Evolutionary conservation across 2,329 filamentous ascomycete genomes (phyloP).

Genomic region (Coniochaeta ligniaria): DNA sequence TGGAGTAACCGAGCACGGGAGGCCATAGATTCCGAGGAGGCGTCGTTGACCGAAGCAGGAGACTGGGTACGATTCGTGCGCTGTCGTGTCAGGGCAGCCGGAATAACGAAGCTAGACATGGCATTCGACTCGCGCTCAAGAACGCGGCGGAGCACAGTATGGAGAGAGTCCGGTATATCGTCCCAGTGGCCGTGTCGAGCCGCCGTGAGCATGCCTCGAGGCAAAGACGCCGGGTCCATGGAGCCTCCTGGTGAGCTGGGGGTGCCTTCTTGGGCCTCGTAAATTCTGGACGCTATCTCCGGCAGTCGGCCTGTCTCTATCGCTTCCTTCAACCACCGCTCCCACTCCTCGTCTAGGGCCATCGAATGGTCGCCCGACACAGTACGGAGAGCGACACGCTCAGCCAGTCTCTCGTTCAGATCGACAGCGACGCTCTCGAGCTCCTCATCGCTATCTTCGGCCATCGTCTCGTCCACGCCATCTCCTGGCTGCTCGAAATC

Average conservation of each 20-base stretch:
- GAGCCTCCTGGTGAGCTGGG: conserved; percentile 18
- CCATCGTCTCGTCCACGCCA: conserved; percentile 27
- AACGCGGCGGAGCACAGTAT: conserved; percentile 41
- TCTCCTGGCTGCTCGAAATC: conserved; percentile 11
- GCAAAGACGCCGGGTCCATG: conserved; percentile 34
- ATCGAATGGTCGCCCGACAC: conserved; percentile 47
- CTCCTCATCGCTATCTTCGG: conserved; percentile 47
- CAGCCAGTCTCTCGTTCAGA: conserved; percentile 57
- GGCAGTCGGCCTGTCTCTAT: conserved; percentile 55
- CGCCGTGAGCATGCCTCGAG: conserved; percentile 39
- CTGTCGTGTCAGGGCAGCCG: conserved; percentile 1
- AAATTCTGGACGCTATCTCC: conserved; percentile 35
- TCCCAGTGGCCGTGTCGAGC: conserved; percentile 51
- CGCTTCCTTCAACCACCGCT: conserved; percentile 66
- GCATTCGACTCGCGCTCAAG: conserved; percentile 29
- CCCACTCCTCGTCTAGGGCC: conserved; percentile 64
- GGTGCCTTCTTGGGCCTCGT: conserved; percentile 15
- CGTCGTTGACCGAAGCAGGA: neutral
- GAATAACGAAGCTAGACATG: neutral
- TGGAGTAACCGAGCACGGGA: neutral
- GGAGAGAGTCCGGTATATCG: conserved; percentile 49
- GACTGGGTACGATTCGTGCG: neutral
- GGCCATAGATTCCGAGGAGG: neutral
- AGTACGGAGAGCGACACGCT: conserved; percentile 55
- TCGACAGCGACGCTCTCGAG: conserved; percentile 53